These are phyloP conservation scores for Xylaria multiplex DNA, from an alignment of 2,329 filamentous ascomycete genomes.

Conservation along the genomic window DNA sequence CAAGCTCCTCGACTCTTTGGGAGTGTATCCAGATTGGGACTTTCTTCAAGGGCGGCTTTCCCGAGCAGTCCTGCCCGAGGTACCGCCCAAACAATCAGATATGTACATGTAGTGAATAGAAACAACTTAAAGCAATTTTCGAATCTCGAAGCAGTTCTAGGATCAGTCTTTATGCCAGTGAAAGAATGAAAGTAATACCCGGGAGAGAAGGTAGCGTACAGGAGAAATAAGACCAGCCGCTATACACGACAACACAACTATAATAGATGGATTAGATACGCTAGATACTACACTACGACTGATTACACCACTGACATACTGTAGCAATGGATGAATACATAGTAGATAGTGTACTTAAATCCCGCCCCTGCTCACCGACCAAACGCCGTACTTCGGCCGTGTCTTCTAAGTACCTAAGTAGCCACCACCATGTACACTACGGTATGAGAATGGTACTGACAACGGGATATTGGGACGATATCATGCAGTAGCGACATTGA, in stretches of 20 bases:
- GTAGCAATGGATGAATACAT: conserved; percentile 8
- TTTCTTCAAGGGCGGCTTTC: conserved; percentile 22
- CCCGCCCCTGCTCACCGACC: conserved; percentile 21
- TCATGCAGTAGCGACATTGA: conserved; percentile 23
- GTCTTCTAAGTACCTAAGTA: conserved; percentile 13
- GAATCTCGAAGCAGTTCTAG: background rate
- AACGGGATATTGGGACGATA: conserved; percentile 18
- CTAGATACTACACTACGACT: background rate
- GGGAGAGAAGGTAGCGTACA: background rate
- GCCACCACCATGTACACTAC: conserved; percentile 14
- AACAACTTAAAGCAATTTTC: background rate
- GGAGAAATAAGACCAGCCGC: background rate
- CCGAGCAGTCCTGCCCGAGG: background rate
- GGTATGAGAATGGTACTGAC: conserved; percentile 7
- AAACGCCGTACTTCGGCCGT: conserved; percentile 6
- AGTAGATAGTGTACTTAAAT: background rate
- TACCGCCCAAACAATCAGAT: too few relatives aligned
- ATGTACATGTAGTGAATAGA: background rate
- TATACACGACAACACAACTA: too few relatives aligned
- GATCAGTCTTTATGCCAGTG: background rate
- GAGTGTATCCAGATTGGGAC: conserved; percentile 49
- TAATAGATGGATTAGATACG: too few relatives aligned
- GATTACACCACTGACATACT: conserved; percentile 3
- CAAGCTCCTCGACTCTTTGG: conserved; percentile 46
- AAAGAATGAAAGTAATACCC: too few relatives aligned